A percentile compares a stretch with the other conserved stretches of the same genome.
These are phyloP conservation scores for Fusarium verrucosum DNA, from an alignment of 2,329 filamentous ascomycete species.

Conservation along the genomic window DNA sequence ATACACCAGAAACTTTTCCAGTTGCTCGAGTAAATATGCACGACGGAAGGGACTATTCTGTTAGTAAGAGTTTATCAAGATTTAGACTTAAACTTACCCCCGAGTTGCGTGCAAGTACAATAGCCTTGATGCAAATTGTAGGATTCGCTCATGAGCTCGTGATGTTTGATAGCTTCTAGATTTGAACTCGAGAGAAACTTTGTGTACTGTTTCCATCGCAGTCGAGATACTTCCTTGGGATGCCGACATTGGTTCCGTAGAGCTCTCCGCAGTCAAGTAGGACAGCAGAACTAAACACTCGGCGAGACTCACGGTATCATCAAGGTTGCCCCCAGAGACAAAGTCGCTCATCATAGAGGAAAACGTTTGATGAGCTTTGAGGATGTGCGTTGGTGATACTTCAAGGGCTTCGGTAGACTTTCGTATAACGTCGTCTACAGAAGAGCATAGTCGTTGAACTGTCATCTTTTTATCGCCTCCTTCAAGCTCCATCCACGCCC, in stretches of 20 bases:
- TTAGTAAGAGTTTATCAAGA: constrained; percentile 26
- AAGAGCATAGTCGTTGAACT: constrained; percentile 53
- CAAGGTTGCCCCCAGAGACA: constrained; percentile 59
- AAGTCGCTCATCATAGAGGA: constrained; percentile 63
- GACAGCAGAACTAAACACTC: constrained; percentile 72
- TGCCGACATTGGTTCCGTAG: constrained; percentile 55
- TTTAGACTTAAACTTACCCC: constrained; percentile 53
- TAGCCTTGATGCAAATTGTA: constrained; percentile 74
- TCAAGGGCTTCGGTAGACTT: constrained; percentile 19
- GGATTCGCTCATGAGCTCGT: constrained; percentile 66
- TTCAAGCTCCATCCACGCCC: constrained; percentile 73
- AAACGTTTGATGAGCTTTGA: constrained; percentile 66
- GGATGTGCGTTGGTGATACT: constrained; percentile 52
- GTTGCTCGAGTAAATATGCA: constrained; percentile 67
- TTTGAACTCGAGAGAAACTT: constrained; percentile 55
- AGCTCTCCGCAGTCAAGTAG: constrained; percentile 65
- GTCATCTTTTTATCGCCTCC: constrained; percentile 49
- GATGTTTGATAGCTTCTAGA: constrained; percentile 48
- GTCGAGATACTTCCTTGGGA: constrained; percentile 65
- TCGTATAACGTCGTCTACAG: constrained; percentile 47
- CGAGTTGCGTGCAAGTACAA: constrained; percentile 71
- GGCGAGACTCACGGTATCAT: constrained; percentile 63
- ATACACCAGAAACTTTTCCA: constrained; percentile 66
- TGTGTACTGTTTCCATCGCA: constrained; percentile 55
- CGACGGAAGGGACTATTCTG: constrained; percentile 70